A percentile compares a stretch with the other conserved stretches of the same genome.
phyloP scores from a whole-genome alignment of 2,329 filamentous ascomycete species.

The Xenoacremonium recifei region DNA sequence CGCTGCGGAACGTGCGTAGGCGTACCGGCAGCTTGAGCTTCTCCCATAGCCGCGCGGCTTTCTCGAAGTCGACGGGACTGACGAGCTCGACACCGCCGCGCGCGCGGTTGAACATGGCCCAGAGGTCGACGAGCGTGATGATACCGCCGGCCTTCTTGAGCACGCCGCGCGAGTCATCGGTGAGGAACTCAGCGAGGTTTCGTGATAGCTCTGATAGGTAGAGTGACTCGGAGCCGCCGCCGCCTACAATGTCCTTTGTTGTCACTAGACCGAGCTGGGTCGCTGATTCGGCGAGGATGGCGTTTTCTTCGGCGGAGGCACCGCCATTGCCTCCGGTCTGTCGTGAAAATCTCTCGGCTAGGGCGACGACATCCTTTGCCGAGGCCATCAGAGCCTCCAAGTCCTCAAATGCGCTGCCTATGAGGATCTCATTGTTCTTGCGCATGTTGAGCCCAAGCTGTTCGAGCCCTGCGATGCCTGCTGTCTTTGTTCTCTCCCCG shows the following conservation, averaged over 20 bases:
- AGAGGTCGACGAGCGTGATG: conserved; percentile 85
- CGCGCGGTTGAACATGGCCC: conserved; percentile 92
- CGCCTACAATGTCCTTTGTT: conserved; percentile 90
- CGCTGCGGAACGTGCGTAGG: conserved; percentile 85
- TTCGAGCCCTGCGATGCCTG: conserved; percentile 91
- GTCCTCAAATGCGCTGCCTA: conserved; percentile 93
- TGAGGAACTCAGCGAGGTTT: conserved; percentile 84
- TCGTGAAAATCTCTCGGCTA: conserved; percentile 82
- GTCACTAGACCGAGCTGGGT: conserved; percentile 86
- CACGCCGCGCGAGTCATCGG: conserved; percentile 77
- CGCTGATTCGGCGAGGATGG: conserved; percentile 72
- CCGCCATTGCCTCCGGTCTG: conserved; percentile 60
- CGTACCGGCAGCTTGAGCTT: conserved; percentile 82
- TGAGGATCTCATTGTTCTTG: conserved; percentile 90
- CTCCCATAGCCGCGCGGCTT: conserved; percentile 86
- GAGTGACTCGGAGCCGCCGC: conserved; percentile 71
- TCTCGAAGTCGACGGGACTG: conserved; percentile 87
- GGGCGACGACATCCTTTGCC: conserved; percentile 90
- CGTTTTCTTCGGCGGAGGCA: conserved; percentile 67
- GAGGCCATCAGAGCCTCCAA: conserved; percentile 96
- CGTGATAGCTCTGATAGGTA: conserved; percentile 86
- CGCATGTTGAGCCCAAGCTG: conserved; percentile 79
- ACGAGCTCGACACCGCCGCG: conserved; percentile 92
- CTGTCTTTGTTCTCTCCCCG: conserved; percentile 53
- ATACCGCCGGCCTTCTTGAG: conserved; percentile 81